Conservation (phyloP, 148 eudicot genomes). For the Camellia japonica region DNA sequence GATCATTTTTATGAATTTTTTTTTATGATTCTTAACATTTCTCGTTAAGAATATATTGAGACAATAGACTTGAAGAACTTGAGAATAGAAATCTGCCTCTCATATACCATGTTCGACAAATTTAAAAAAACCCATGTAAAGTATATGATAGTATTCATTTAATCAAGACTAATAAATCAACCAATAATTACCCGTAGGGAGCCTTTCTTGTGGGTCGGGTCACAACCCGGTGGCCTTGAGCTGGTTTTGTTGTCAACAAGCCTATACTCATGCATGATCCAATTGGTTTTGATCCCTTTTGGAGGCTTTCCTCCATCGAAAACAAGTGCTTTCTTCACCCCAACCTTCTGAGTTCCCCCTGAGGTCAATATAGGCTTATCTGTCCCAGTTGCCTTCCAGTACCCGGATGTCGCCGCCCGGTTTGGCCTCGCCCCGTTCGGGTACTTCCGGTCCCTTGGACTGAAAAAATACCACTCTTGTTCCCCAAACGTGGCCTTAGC, state of each 20-base stretch:
- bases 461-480: conserved; percentile 34
- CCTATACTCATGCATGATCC: conserved; percentile 36
- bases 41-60: no score
- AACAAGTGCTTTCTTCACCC: conserved; percentile 35
- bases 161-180: not conserved
- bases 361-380: conserved; percentile 28
- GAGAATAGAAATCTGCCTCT: no score
- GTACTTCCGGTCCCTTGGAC: conserved; percentile 29
- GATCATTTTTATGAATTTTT: no score
- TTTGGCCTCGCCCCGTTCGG: conserved; percentile 33
- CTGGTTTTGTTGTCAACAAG: conserved; percentile 18
- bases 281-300: conserved; percentile 31
- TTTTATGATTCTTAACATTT: no score
- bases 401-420: conserved; percentile 31
- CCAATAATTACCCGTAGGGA: conserved; percentile 57
- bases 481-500: conserved; percentile 34
- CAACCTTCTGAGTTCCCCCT: conserved; percentile 25
- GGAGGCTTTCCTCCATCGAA: conserved; percentile 34
- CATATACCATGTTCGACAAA: no score
- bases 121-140: no score
- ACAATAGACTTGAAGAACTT: no score
- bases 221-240: conserved; percentile 29
- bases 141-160: no score
- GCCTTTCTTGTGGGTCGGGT: conserved; percentile 40
- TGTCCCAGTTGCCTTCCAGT: conserved; percentile 36